Base-by-base conservation (phyloP, 345 rosid species). In the Eucalyptus globulus region DNA sequence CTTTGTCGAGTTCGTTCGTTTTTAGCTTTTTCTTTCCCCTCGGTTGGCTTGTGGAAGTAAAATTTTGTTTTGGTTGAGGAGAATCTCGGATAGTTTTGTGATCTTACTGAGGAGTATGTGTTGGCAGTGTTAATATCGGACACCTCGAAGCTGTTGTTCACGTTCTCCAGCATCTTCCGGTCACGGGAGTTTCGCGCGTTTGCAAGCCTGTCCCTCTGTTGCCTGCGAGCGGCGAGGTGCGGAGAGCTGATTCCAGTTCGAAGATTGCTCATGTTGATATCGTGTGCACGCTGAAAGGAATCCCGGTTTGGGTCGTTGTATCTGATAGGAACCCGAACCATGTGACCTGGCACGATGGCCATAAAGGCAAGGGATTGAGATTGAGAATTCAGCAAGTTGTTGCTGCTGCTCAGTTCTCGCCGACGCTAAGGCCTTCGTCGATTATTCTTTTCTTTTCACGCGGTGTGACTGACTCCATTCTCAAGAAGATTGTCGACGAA, bases 281-380 rank as follows among this genome's bases (percentile, higher is more conserved):
- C 22, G 96, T 97, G 0, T 97, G 99, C 80, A 94, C 92, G 67
- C 92, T 97, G 53, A 91, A 93, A 65, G 95, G 91, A 87, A 89
- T 26, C 80, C 97, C 99, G 1, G 97, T 93, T 4, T 98, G 99
- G 99, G 90, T 97, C 51, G 88, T 97, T 31, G 99, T 97, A 37
- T 97, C 99, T 2, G 97, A 97, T 87, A 92, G 99, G 92, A 98
- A 98, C 90, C 98, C 98, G 6, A 92, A 37, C 22, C 95, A 95
- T 90, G 89, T 98, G 76, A 89, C 91, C 10, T 97, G 99, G 99
- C 44, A 65, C 21, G 91, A 87, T 51, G 86, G 90, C 49, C 67
- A 51, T 34, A 92, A 54, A 87, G 58, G 62, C 49, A 95, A 94
- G 91, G 98, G 97, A 40, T 93, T 96, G n/a, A 95, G 83, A 85